Percentiles rank a stretch among this genome's conserved stretches.
These are phyloP conservation scores for Deinandra increscens DNA, from an alignment of 129 eudicot species.

Conservation along the genomic window DNA sequence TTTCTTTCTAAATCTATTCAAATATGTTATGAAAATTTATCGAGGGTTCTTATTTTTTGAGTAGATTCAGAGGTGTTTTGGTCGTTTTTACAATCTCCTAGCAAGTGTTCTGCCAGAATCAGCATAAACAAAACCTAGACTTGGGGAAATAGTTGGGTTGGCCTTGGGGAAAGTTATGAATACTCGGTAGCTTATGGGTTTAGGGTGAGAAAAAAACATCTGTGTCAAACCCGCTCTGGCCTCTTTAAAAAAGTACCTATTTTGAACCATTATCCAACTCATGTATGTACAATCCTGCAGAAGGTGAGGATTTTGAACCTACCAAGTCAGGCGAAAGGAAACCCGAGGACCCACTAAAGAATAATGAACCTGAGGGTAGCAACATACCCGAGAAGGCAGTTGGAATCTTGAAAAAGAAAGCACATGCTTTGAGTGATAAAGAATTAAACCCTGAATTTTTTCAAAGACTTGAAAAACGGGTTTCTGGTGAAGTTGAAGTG, in stretches of 20 bases:
- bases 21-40: neutral
- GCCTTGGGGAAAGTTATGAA: neutral
- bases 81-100: neutral
- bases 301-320: slow-evolving; percentile 52
- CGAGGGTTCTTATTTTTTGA: neutral
- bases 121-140: neutral
- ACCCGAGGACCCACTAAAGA: slow-evolving; percentile 41
- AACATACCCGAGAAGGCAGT: slow-evolving; percentile 66
- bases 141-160: neutral
- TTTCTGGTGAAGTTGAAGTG: slow-evolving; percentile 86
- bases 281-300: slow-evolving; percentile 34
- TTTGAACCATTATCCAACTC: neutral
- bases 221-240: too few relatives aligned
- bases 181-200: neutral
- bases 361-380: slow-evolving; percentile 50
- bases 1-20: neutral
- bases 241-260: too few relatives aligned
- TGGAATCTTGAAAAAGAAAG: slow-evolving; percentile 72
- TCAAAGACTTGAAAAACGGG: slow-evolving; percentile 79
- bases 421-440: slow-evolving; percentile 77
- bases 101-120: neutral
- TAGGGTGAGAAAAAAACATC: too few relatives aligned
- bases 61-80: neutral
- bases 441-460: slow-evolving; percentile 86
- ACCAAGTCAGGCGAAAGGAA: slow-evolving; percentile 43